Conservation (phyloP, 2,329 filamentous ascomycete species). For the Clarireedia hainanense region DNA sequence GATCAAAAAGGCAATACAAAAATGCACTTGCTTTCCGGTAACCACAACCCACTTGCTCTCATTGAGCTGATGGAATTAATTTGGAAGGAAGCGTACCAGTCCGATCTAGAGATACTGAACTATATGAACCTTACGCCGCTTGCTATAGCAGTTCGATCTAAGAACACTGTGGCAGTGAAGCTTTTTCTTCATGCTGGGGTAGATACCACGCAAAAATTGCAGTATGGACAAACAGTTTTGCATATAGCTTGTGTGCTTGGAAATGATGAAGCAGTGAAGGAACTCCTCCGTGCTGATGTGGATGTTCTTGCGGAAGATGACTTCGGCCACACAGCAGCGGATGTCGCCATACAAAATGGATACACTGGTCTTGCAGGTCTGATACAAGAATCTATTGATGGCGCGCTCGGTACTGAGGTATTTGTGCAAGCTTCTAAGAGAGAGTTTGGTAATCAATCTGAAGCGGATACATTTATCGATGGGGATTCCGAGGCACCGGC, state of each 20-base stretch:
- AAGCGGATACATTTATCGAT: no score
- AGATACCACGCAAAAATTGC: neutral
- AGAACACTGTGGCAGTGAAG: neutral
- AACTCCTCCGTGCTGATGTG: neutral
- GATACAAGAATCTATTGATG: neutral
- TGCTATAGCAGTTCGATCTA: neutral
- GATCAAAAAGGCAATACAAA: no score
- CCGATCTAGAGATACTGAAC: neutral
- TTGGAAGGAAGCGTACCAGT: no score
- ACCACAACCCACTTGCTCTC: neutral
- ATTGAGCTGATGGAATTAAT: neutral
- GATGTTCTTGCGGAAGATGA: neutral
- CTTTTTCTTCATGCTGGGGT: neutral
- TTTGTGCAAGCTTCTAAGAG: no score
- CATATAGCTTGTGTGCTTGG: neutral
- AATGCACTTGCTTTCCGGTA: neutral
- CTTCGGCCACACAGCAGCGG: neutral
- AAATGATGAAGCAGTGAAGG: neutral
- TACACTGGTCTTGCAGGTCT: neutral
- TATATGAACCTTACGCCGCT: neutral
- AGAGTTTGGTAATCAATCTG: no score
- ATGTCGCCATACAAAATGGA: neutral
- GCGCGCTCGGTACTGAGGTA: no score
- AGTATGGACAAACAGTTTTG: neutral
- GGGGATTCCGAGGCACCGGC: no score